Evolutionary conservation across 345 rosid genomes (phyloP).

Genomic region (Raphanus sativus): DNA sequence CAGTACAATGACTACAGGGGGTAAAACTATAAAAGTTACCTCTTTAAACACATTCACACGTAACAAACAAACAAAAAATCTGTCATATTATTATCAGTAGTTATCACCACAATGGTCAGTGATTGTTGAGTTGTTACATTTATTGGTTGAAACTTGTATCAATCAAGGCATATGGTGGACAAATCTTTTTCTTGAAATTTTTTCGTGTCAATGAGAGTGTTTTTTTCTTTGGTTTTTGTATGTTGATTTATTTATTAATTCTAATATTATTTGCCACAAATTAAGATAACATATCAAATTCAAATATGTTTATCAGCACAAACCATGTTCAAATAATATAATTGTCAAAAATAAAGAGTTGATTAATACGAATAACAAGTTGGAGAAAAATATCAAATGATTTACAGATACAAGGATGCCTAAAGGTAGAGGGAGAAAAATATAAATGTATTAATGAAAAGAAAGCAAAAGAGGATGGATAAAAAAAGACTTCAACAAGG

Average conservation of each 20-base stretch:
- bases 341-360: slow-evolving; percentile 14
- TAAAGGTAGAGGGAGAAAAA: slow-evolving; percentile 21
- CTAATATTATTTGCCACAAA: background rate
- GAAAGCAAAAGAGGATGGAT: background rate
- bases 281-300: background rate
- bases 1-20: slow-evolving; percentile 46
- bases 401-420: slow-evolving; percentile 38
- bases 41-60: background rate
- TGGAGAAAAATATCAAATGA: slow-evolving; percentile 20
- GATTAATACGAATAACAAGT: slow-evolving; percentile 31
- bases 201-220: background rate
- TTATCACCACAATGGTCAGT: background rate
- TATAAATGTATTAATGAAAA: slow-evolving; percentile 5
- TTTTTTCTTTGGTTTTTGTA: background rate
- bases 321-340: background rate
- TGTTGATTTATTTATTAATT: background rate
- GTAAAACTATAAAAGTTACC: slow-evolving; percentile 2
- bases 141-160: background rate
- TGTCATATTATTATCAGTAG: background rate
- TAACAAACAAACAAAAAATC: background rate
- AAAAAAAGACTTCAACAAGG: slow-evolving; percentile 55
- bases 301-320: background rate
- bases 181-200: background rate
- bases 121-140: slow-evolving; percentile 9
- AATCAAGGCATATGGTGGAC: background rate